phyloP scores from a whole-genome alignment of 768 basidiomycete species.

The Amanita muscaria region DNA sequence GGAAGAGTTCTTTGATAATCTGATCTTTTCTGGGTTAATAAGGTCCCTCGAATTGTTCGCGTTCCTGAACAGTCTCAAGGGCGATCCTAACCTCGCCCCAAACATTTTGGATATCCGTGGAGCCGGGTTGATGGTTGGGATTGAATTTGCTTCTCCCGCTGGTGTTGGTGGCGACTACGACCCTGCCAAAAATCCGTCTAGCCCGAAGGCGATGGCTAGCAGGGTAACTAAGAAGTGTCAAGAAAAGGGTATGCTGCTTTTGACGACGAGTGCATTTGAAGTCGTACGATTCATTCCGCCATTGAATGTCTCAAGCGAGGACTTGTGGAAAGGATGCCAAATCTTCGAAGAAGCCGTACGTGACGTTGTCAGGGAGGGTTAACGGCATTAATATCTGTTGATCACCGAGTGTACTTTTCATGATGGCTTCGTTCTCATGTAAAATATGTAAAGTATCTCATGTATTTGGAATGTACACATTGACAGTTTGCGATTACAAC shows the following conservation, averaged over 20 bases:
- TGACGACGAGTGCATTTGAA: constrained; percentile 87
- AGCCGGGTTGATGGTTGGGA: constrained; percentile 79
- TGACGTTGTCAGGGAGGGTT: constrained; percentile 52
- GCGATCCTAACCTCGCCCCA: constrained; percentile 40
- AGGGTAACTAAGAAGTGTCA: constrained; percentile 73
- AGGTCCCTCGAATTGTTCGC: constrained; percentile 69
- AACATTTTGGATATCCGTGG: constrained; percentile 85
- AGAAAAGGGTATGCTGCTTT: constrained; percentile 76
- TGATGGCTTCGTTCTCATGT: background rate
- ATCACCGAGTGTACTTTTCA: background rate
- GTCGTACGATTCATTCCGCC: constrained; percentile 91
- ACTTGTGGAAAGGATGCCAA: constrained; percentile 57
- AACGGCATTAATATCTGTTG: constrained; percentile 5
- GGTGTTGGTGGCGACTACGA: constrained; percentile 39
- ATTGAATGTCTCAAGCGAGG: constrained; percentile 67
- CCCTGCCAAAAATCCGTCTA: constrained; percentile 23
- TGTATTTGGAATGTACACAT: background rate
- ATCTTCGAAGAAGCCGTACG: constrained; percentile 65
- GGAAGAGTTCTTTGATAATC: background rate
- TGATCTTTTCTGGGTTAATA: background rate
- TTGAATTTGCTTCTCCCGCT: constrained; percentile 66
- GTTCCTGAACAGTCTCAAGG: constrained; percentile 46
- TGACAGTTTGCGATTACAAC: background rate
- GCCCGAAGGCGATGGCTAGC: constrained; percentile 46
- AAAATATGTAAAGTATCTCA: background rate